These are phyloP conservation scores for Chaetomium olivaceum DNA, from an alignment of 2,329 filamentous ascomycete genomes.

Conservation along the genomic window DNA sequence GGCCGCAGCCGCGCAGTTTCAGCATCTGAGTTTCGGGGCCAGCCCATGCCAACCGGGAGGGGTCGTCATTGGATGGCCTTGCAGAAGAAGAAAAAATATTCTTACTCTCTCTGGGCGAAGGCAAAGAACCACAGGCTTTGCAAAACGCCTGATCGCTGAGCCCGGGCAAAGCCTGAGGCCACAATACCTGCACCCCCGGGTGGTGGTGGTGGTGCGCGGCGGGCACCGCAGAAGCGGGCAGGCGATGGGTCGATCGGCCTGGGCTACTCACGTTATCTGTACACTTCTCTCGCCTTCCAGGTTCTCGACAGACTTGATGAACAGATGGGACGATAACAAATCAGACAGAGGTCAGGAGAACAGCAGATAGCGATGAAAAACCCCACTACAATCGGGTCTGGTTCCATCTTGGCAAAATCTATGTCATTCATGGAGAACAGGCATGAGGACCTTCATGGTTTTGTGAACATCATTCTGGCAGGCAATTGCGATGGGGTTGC, in stretches of 20 bases:
- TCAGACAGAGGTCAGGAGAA: conserved; percentile 15
- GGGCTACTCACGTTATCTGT: background rate
- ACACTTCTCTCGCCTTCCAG: conserved; percentile 7
- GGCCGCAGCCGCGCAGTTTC: conserved; percentile 25
- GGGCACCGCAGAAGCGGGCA: background rate
- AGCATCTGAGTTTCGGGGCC: conserved; percentile 27
- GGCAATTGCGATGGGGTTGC: conserved; percentile 14
- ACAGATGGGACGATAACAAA: conserved; percentile 18
- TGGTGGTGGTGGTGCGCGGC: conserved; percentile 6
- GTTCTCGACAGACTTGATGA: conserved; percentile 4
- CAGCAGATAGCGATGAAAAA: conserved; percentile 4
- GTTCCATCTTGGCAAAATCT: conserved; percentile 2
- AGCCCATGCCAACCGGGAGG: conserved; percentile 7
- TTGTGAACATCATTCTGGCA: conserved; percentile 2
- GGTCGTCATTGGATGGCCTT: conserved; percentile 26
- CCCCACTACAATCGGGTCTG: background rate
- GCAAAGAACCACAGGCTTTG: conserved; percentile 24
- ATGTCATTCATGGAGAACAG: conserved; percentile 9
- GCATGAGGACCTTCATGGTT: conserved; percentile 24
- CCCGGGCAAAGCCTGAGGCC: conserved; percentile 24
- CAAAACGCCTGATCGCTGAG: conserved; percentile 31
- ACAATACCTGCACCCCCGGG: conserved; percentile 11
- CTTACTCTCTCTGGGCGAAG: conserved; percentile 20
- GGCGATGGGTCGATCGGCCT: conserved; percentile 8
- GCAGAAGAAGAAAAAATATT: conserved; percentile 17